Percentiles rank a stretch among this genome's conserved stretches.
phyloP scores from a whole-genome alignment of 1,139 yeast species.

The Protomyces pachydermus region DNA sequence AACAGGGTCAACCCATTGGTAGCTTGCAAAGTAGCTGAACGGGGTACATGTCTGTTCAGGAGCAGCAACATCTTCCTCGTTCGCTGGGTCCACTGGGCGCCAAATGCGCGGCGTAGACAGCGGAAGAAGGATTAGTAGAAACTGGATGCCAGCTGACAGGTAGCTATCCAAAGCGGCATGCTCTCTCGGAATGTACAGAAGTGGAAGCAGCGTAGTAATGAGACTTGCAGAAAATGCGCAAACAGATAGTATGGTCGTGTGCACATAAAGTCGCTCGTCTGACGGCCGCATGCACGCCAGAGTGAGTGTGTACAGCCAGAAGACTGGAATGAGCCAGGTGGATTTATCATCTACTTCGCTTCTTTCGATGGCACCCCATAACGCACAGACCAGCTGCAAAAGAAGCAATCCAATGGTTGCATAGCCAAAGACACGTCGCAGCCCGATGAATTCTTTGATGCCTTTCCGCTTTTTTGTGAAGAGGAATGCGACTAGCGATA shows the following conservation, averaged over 20 bases:
- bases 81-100: conserved; percentile 16
- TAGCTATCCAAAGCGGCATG: not conserved
- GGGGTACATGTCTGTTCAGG: conserved; percentile 26
- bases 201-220: not conserved
- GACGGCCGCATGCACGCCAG: not conserved
- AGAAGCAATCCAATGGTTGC: not conserved
- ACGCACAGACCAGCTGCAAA: not conserved
- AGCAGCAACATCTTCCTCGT: conserved; percentile 7
- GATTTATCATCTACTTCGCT: not conserved
- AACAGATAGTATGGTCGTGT: not conserved
- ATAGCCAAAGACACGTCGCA: not conserved
- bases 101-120: conserved; percentile 25
- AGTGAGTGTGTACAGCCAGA: not conserved
- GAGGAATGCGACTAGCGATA: not conserved
- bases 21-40: conserved; percentile 11
- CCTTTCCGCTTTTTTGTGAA: not conserved
- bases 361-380: not conserved
- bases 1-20: conserved; percentile 16
- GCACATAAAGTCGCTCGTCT: not conserved
- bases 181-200: not conserved
- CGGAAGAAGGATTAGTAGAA: conserved; percentile 3
- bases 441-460: not conserved
- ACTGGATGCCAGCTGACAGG: not conserved
- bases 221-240: not conserved
- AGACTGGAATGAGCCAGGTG: not conserved